phyloP scores from a whole-genome alignment of 192 early-diverging fungal genomes.

The Linnemannia zychae region DNA sequence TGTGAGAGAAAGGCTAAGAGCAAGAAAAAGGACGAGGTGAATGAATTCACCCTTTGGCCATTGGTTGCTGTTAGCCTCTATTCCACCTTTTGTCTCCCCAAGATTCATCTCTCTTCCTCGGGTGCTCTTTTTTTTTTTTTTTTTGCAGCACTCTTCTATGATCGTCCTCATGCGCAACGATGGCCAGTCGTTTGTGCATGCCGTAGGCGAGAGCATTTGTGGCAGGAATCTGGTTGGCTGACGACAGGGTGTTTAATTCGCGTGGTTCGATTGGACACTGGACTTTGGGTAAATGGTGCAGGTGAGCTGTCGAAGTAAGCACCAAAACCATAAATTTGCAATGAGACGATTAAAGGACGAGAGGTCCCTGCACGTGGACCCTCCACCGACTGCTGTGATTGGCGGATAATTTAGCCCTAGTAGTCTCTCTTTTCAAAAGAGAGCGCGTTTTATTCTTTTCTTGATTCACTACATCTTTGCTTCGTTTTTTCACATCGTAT shows the following conservation, averaged over 20 bases:
- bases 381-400: background rate
- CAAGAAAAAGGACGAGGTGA: background rate
- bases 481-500: no score
- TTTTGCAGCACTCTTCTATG: background rate
- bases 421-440: background rate
- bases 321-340: background rate
- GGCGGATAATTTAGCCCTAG: background rate
- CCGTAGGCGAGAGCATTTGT: background rate
- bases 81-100: background rate
- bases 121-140: background rate
- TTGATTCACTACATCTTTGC: background rate
- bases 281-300: no score
- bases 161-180: slow-evolving; percentile 23
- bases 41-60: background rate
- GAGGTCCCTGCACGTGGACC: slow-evolving; percentile 6
- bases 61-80: background rate
- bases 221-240: slow-evolving; percentile 34
- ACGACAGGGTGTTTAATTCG: background rate
- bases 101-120: slow-evolving; percentile 6
- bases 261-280: slow-evolving; percentile 8
- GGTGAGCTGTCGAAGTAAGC: background rate
- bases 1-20: no score
- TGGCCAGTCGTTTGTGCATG: slow-evolving; percentile 54
- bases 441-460: background rate
- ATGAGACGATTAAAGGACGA: background rate